Evolutionary conservation across 768 basidiomycete species (phyloP), one percentile per base, ranked within the genome.

Genomic region (Rhodotorula paludigena): DNA sequence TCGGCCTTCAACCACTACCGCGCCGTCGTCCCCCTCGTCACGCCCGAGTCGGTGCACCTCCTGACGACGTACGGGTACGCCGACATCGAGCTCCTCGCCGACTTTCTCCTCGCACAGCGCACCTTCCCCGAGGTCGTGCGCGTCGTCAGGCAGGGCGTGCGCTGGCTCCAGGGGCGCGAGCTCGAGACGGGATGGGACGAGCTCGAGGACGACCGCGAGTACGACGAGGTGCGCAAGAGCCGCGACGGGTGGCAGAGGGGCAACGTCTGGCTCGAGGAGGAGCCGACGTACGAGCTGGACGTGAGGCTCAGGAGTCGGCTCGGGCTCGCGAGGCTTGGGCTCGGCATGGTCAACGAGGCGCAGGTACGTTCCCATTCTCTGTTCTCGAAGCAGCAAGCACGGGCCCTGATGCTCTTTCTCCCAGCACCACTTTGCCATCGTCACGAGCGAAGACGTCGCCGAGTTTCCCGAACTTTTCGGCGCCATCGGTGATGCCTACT

Each of bases 101-200:
- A 99, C 75, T 80, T 93, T 54, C 85, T 89, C 73, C 87, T 90
- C 69, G 83, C 84, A 1, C 80, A 87, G 35, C 85, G 84, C 2
- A 84, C 89, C 66, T 82, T 88, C 73, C 85, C 85, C 42, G 81
- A 83, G 48, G 89, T 88, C 0, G 80, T 91, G 23, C 81, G 84
- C 20, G 83, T 85, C 1, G 86, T 94, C 57, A 82, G 88, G 54
- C 81, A 81, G 58, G 93, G 92, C 1, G 87, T 84, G 57, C 80
- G 94, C 61, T 98, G 94, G 94, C 78, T 97, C n/a, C 90, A 97
- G 77, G 90, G 90, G 0, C 81, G 94, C n/a, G 69, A 74, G 39
- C 80, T 83, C 53, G 87, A 88, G 75, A 82, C 81, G 60, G 86
- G 87, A 64, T 97, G 92, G 92, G 89, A 92, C 71, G 77, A 82